These are phyloP conservation scores for Phytophthora hibernalis DNA, from an alignment of 352 stramenopile genomes.

Conservation along the genomic window DNA sequence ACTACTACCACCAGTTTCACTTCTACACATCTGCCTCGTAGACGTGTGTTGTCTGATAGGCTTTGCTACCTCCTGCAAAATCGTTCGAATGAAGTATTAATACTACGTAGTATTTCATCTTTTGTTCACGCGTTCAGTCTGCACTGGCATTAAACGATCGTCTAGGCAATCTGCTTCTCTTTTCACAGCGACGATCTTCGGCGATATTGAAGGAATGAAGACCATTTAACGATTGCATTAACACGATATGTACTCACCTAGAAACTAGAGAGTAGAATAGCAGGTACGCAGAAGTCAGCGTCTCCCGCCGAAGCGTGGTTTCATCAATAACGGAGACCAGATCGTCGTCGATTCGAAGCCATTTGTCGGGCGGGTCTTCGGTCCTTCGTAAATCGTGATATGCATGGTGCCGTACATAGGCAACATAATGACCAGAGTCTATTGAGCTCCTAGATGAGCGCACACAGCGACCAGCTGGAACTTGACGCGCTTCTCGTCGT, in stretches of 20 bases:
- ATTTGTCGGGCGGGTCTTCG: conserved; percentile 34
- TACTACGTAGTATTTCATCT: too few species aligned
- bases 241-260: conserved; percentile 5
- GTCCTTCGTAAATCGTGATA: conserved; percentile 9
- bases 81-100: too few species aligned
- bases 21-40: conserved; percentile 91
- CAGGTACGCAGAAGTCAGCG: conserved; percentile 68
- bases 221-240: not conserved
- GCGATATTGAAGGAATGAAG: too few species aligned
- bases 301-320: conserved; percentile 52
- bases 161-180: too few species aligned
- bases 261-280: conserved; percentile 69
- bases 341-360: conserved; percentile 82
- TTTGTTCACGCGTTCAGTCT: not conserved
- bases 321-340: conserved; percentile 59
- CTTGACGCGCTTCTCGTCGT: conserved; percentile 43
- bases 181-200: too few species aligned
- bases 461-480: conserved; percentile 78
- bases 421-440: conserved; percentile 80
- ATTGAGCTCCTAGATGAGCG: conserved; percentile 67
- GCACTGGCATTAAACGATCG: too few species aligned
- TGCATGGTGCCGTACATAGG: conserved; percentile 49
- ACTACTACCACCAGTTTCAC: conserved; percentile 90
- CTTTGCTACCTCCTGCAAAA: conserved; percentile 3
- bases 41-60: conserved; percentile 16